phyloP scores from a whole-genome alignment of 768 basidiomycete genomes.

The Postia placenta region DNA sequence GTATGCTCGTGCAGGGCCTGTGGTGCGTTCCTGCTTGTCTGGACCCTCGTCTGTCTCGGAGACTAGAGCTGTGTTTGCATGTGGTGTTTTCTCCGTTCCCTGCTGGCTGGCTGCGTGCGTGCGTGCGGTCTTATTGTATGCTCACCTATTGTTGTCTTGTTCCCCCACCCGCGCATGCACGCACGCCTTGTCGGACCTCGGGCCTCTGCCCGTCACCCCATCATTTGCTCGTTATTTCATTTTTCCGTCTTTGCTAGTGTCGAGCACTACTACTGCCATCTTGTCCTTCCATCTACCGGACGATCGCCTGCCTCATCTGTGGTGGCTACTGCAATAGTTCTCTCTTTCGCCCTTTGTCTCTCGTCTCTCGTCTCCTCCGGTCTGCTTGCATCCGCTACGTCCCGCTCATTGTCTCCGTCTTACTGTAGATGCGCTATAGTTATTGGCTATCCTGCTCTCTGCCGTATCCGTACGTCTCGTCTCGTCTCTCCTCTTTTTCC shows the following conservation, averaged over 20 bases:
- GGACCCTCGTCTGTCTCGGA: not conserved
- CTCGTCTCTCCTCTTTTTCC: too few species aligned
- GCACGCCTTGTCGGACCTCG: slow-evolving; percentile 1
- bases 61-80: not conserved
- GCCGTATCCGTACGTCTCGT: too few species aligned
- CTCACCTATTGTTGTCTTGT: not conserved
- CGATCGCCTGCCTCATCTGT: not conserved
- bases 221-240: not conserved
- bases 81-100: not conserved
- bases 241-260: not conserved
- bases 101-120: not conserved
- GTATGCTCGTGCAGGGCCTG: not conserved
- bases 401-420: too few species aligned
- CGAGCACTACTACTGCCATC: slow-evolving; percentile 2
- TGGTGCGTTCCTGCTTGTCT: not conserved
- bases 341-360: not conserved
- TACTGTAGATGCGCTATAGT: too few species aligned
- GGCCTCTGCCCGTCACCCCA: slow-evolving; percentile 2
- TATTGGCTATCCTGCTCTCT: too few species aligned
- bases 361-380: not conserved
- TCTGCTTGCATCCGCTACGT: too few species aligned
- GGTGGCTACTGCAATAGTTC: not conserved
- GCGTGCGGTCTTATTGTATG: not conserved
- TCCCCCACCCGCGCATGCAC: not conserved
- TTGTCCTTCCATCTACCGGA: not conserved